Conservation (phyloP, 768 basidiomycete genomes). For the Floccularia luteovirens region DNA sequence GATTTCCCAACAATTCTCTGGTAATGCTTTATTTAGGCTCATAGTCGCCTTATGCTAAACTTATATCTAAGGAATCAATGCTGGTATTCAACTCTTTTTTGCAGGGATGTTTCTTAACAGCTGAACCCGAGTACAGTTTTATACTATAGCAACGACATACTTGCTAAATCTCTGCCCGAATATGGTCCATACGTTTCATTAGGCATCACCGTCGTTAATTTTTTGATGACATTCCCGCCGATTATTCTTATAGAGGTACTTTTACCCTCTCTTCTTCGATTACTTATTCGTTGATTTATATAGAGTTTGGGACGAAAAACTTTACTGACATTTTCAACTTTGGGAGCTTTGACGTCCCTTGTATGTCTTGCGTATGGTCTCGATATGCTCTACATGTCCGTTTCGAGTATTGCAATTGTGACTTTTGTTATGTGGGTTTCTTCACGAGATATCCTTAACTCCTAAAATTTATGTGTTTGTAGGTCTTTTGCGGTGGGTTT, state of each 20-base stretch:
- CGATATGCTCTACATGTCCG: conserved; percentile 44
- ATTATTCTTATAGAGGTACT: conserved; percentile 79
- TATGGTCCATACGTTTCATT: conserved; percentile 78
- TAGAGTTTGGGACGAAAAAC: conserved; percentile 72
- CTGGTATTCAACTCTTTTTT: conserved; percentile 28
- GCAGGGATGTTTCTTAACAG: background rate
- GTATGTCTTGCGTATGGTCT: conserved; percentile 65
- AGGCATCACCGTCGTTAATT: conserved; percentile 80
- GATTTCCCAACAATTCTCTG: conserved; percentile 75
- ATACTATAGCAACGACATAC: conserved; percentile 87
- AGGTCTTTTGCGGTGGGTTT: conserved; percentile 88
- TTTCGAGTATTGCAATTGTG: conserved; percentile 70
- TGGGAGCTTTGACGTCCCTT: conserved; percentile 61
- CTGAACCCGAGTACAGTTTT: conserved; percentile 42
- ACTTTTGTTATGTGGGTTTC: conserved; percentile 70
- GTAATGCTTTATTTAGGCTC: conserved; percentile 20
- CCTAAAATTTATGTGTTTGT: background rate
- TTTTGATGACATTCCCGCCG: conserved; percentile 77
- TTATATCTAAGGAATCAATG: conserved; percentile 57
- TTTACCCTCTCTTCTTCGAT: background rate
- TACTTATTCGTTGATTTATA: conserved; percentile 4
- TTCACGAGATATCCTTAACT: conserved; percentile 1
- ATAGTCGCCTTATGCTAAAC: conserved; percentile 4
- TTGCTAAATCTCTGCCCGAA: conserved; percentile 72
- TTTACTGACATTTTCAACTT: conserved; percentile 59